Evolutionary conservation across 2,329 filamentous ascomycete species (phyloP).

Genomic region (Zasmidium citrigriseum): DNA sequence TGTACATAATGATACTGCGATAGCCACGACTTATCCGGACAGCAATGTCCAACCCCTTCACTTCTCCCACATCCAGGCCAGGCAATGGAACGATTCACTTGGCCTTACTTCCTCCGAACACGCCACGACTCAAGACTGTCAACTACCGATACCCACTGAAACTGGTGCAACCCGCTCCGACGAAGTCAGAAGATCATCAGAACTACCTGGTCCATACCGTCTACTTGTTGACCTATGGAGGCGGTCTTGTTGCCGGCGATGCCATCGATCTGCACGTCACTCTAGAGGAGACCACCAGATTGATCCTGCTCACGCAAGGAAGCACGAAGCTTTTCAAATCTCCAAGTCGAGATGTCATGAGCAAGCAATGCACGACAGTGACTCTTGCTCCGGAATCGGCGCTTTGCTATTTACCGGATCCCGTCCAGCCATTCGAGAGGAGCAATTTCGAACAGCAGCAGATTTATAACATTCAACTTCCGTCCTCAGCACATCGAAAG

Average conservation of each 20-base stretch:
- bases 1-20: background rate
- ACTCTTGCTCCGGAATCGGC: slow-evolving; percentile 51
- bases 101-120: slow-evolving; percentile 68
- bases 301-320: slow-evolving; percentile 66
- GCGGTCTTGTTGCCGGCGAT: slow-evolving; percentile 88
- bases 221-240: slow-evolving; percentile 91
- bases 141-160: slow-evolving; percentile 95
- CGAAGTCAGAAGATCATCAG: slow-evolving; percentile 42
- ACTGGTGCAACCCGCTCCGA: slow-evolving; percentile 76
- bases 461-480: slow-evolving; percentile 60
- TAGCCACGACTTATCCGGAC: background rate
- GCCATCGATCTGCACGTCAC: slow-evolving; percentile 71
- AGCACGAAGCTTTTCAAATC: slow-evolving; percentile 97
- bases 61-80: slow-evolving; percentile 69
- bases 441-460: slow-evolving; percentile 86
- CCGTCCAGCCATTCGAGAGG: slow-evolving; percentile 83
- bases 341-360: slow-evolving; percentile 44
- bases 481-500: background rate
- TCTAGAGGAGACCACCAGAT: slow-evolving; percentile 64
- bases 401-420: slow-evolving; percentile 76
- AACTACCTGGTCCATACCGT: slow-evolving; percentile 68
- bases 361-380: slow-evolving; percentile 46
- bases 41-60: slow-evolving; percentile 66
- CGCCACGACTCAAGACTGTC: slow-evolving; percentile 71
- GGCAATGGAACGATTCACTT: slow-evolving; percentile 79